These are phyloP conservation scores for Populus davidiana DNA, from an alignment of 345 rosid genomes.

Conservation along the genomic window DNA sequence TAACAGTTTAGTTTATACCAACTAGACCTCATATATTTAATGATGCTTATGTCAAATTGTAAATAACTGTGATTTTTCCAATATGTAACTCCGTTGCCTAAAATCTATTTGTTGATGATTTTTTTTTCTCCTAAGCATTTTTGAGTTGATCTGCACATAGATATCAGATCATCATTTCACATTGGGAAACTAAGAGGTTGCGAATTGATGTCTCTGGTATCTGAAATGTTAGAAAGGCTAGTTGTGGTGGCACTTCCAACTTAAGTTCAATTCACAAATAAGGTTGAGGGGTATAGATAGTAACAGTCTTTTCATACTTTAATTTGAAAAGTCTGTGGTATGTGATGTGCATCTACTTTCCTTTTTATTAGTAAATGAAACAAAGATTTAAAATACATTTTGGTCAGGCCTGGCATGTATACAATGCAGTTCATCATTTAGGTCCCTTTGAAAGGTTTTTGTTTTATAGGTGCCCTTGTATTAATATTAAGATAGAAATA, in stretches of 20 bases:
- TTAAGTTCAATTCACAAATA: not conserved
- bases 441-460: not conserved
- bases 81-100: not conserved
- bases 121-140: conserved; percentile 1
- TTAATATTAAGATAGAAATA: too few relatives aligned
- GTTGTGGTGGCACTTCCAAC: not conserved
- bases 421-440: not conserved
- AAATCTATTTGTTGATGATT: not conserved
- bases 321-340: too few relatives aligned
- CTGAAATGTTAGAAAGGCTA: not conserved
- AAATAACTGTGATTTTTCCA: not conserved
- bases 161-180: not conserved
- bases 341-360: not conserved
- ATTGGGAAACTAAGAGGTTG: not conserved
- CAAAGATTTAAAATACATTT: not conserved
- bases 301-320: not conserved
- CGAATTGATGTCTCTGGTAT: not conserved
- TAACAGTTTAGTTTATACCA: not conserved
- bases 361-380: not conserved
- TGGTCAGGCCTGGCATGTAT: not conserved
- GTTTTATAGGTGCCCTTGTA: too few relatives aligned
- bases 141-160: not conserved
- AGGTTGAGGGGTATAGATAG: not conserved
- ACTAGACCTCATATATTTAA: not conserved
- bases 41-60: not conserved